Base-by-base conservation (phyloP, 75 land plant genomes). In the Gnetum montanum region DNA sequence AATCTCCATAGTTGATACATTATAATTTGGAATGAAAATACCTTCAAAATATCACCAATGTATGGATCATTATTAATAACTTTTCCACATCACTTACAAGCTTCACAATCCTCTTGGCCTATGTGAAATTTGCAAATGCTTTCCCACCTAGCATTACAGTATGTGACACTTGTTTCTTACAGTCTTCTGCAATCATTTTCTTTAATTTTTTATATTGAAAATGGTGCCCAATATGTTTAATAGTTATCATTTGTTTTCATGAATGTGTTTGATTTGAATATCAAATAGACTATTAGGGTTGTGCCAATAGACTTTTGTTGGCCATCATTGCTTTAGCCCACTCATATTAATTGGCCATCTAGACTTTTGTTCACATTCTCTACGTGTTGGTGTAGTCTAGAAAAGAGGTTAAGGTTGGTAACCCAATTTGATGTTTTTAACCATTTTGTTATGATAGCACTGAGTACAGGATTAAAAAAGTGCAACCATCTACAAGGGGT, bases 1-100 rank as follows among this genome's bases (percentile, higher is more conserved):
- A 59, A 90, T 31, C 73, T 95, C 97, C 12, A 97, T 97, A 13
- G 86, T 85, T 23, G 92, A 83, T 0, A 95, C 99, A 69, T 86
- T 84, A 71, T 95, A 95, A 50, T 95, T 90, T 61, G 99, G 99
- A 29, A 95, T 74, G 54, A 95, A 95, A 26, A 95, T 88, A 86
- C 96, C 99, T 95, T 95, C 33, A 95, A 66, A 69, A 80, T 60
- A 34, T 64, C 48, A 37, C 74, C 80, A 47, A 82, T 75, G 43
- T 86, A 88, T 41, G 92, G 82, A 65, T 95, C 99, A 65, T 61
- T 76, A 61, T 95, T 95, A 30, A 95, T 79, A 30, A 92, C 85
- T n/a, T 79, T 77, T 38, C 93, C 55, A 95, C 99, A 71, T 95
- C 99, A 67, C 75, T 73, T 15, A 90, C 88, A 50, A 95, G 84